Percentiles rank a stretch among this genome's conserved stretches.
Conservation (phyloP, 352 stramenopile genomes). For the Pseudoperonospora humuli region DNA sequence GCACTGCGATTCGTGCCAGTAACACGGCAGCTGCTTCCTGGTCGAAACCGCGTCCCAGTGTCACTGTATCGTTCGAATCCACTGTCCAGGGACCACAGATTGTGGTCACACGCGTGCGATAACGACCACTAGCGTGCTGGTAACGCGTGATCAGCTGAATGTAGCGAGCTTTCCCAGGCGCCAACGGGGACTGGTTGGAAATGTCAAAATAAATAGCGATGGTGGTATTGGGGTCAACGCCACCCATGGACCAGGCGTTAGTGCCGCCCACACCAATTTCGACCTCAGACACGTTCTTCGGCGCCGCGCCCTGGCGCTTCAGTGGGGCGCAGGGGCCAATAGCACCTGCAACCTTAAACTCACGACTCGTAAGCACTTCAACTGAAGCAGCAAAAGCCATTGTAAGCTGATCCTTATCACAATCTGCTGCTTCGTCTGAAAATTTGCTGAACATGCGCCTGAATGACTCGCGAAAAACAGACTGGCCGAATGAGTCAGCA, state of each 20-base stretch:
- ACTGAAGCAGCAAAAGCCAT: constrained; percentile 95
- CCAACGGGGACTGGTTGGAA: constrained; percentile 67
- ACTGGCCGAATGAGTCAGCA: constrained; percentile 97
- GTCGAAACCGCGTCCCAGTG: constrained; percentile 95
- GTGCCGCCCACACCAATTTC: constrained; percentile 91
- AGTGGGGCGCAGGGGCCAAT: constrained; percentile 96
- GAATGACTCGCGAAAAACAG: constrained; percentile 98
- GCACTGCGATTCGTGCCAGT: constrained; percentile 86
- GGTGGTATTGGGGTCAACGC: constrained; percentile 96
- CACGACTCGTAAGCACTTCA: constrained; percentile 94
- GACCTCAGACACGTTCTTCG: constrained; percentile 94
- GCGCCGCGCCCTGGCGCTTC: constrained; percentile 88
- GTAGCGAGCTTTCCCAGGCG: constrained; percentile 90
- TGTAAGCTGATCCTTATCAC: constrained; percentile 92
- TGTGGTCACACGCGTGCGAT: constrained; percentile 95
- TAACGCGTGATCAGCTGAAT: constrained; percentile 99
- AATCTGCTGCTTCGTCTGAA: constrained; percentile 90
- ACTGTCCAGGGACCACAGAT: constrained; percentile 93
- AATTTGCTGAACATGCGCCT: constrained; percentile 96
- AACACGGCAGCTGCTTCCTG: constrained; percentile 98
- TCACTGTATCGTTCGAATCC: constrained; percentile 88
- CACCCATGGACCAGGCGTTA: constrained; percentile 94
- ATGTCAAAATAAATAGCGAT: constrained; percentile 99
- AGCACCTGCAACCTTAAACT: constrained; percentile 98
- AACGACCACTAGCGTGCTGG: constrained; percentile 93